phyloP scores from a whole-genome alignment of 768 basidiomycete species.

The Suillus lakei region DNA sequence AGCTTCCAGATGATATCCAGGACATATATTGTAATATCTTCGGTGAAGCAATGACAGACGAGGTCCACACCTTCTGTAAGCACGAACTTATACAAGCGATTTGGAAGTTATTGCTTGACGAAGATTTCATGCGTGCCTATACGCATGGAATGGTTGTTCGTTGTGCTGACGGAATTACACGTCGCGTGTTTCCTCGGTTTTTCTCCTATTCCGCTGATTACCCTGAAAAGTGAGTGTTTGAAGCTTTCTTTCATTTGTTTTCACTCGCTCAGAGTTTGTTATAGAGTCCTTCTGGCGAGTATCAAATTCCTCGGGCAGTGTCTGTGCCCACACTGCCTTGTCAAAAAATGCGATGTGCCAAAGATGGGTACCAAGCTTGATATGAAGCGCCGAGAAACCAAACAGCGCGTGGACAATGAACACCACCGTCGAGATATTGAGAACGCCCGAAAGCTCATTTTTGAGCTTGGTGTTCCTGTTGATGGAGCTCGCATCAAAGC shows the following conservation, averaged over 20 bases:
- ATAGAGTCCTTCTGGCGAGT: constrained; percentile 23
- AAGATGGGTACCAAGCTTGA: constrained; percentile 19
- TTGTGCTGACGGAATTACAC: constrained; percentile 21
- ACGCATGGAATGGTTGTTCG: constrained; percentile 23
- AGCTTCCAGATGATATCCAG: constrained; percentile 10
- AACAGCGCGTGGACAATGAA: background rate
- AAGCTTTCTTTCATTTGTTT: background rate
- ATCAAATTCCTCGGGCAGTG: constrained; percentile 27
- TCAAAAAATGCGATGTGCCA: constrained; percentile 8
- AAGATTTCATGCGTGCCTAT: constrained; percentile 25
- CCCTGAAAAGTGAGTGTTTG: constrained; percentile 17
- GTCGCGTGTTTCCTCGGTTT: constrained; percentile 21
- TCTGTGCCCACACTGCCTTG: constrained; percentile 23
- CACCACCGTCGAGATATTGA: constrained; percentile 7
- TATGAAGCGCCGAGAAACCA: constrained; percentile 2
- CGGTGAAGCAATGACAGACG: background rate
- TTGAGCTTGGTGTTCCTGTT: constrained; percentile 1
- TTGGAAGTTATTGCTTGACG: constrained; percentile 24
- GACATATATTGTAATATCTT: background rate
- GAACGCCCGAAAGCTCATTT: constrained; percentile 10
- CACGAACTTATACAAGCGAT: constrained; percentile 25
- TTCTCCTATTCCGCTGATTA: constrained; percentile 31
- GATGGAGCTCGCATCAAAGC: constrained; percentile 8
- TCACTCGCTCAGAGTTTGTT: background rate
- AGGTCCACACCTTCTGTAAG: constrained; percentile 15